phyloP scores from a whole-genome alignment of 73 alveolate genomes.

The Paramecium biaurelia region DNA sequence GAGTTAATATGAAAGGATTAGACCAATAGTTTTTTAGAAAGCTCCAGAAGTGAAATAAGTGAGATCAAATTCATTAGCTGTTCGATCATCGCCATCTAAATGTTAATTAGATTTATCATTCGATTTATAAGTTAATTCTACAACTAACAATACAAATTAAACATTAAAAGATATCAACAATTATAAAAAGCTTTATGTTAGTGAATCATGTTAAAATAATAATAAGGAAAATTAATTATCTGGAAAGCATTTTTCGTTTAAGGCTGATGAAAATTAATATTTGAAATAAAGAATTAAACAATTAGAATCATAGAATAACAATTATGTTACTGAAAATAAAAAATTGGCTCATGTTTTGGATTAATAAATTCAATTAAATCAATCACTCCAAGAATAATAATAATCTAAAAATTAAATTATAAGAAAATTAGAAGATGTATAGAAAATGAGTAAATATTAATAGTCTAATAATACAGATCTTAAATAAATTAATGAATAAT shows the following conservation, averaged over 20 bases:
- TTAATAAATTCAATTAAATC: conserved; percentile 20
- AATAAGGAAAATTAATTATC: not conserved
- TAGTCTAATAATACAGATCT: conserved; percentile 2
- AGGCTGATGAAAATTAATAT: not conserved
- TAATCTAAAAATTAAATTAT: conserved; percentile 4
- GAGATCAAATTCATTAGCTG: conserved; percentile 39
- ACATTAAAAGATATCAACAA: not conserved
- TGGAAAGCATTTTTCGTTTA: not conserved
- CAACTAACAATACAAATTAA: not conserved
- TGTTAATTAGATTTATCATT: not conserved
- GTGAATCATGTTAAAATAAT: conserved; percentile 32
- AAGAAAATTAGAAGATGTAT: conserved; percentile 21
- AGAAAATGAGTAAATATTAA: not conserved
- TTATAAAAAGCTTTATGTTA: not conserved
- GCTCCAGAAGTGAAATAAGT: conserved; percentile 34
- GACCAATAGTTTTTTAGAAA: conserved; percentile 19
- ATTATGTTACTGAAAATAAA: not conserved
- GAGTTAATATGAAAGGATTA: conserved; percentile 11
- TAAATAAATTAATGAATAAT: conserved; percentile 22
- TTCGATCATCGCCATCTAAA: conserved; percentile 37
- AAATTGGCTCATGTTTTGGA: conserved; percentile 23
- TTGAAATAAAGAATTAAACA: not conserved
- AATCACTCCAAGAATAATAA: not conserved
- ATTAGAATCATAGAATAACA: not conserved
- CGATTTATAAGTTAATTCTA: not conserved